Evolutionary conservation across 2,329 filamentous ascomycete species (phyloP).

Genomic region (Aspergillus costaricaensis): DNA sequence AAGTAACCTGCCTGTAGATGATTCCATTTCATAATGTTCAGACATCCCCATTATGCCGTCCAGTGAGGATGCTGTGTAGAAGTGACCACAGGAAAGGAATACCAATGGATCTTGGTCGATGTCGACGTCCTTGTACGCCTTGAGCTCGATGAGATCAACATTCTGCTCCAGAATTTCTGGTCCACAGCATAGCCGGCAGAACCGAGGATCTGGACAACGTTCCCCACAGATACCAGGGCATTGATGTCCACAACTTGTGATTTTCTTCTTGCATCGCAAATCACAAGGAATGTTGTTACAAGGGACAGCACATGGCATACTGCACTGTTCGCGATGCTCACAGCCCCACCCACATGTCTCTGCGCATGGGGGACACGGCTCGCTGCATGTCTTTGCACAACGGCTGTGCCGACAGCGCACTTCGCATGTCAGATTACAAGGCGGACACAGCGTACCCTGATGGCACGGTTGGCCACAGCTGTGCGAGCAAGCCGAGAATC

Average conservation of each 20-base stretch:
- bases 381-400: slow-evolving; percentile 18
- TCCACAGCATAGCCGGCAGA: slow-evolving; percentile 13
- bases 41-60: slow-evolving; percentile 16
- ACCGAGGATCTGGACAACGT: slow-evolving; percentile 13
- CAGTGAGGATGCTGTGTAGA: slow-evolving; percentile 13
- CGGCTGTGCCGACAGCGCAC: slow-evolving; percentile 14
- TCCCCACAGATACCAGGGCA: slow-evolving; percentile 24
- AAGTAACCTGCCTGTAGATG: neutral
- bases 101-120: slow-evolving; percentile 14
- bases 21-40: slow-evolving; percentile 11
- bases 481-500: slow-evolving; percentile 7
- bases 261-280: slow-evolving; percentile 13
- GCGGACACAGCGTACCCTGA: neutral
- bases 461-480: slow-evolving; percentile 3
- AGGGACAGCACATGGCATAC: slow-evolving; percentile 21
- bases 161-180: neutral
- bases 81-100: slow-evolving; percentile 18
- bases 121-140: slow-evolving; percentile 14
- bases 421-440: slow-evolving; percentile 12
- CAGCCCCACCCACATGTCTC: slow-evolving; percentile 19
- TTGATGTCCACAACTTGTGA: slow-evolving; percentile 18
- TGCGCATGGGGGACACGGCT: slow-evolving; percentile 19
- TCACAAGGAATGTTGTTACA: slow-evolving; percentile 20
- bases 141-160: slow-evolving; percentile 12
- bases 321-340: slow-evolving; percentile 16